Base-by-base conservation (phyloP, 805 yeast species). In the Metschnikowia continentalis region DNA sequence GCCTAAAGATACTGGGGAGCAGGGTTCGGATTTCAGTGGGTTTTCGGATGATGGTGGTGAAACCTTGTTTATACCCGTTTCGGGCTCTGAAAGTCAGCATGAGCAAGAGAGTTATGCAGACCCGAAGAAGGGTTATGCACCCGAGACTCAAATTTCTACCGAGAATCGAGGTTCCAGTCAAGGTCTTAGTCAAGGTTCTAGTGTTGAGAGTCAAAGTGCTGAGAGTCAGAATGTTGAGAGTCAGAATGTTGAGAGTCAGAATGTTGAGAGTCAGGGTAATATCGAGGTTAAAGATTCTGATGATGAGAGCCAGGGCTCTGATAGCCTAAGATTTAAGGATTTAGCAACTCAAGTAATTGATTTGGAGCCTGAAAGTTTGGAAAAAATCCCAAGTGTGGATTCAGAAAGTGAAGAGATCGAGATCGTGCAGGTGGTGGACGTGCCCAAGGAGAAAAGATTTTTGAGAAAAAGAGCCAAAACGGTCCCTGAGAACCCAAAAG, bases 381-480 rank as follows among this genome's bases (percentile, higher is more conserved):
- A 15, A 6, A 8, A 15, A n/a, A 6, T 5, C 2, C 2, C 6
- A 30, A 3, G 13, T 10, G 14, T 6, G 7, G 14, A n/a, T n/a
- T 42, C 46, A 5, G 32, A 33, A 10, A 33, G 38, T 10, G 54
- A 40, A 5, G 54, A 53, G 5, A 30, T 53, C 22, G 35, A 45
- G 14, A 44, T 53, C n/a, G 45, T 53, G 7, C 35, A 35, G 23
- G 51, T 47, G 20, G 37, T 30, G 26, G 45, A 47, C 11, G 20
- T 47, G n/a, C 49, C 55, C 32, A 43, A 45, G 20, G 11, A 32
- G 1, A 14, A 41, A 15, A 35, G 41, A 26, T 44, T 36, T 20
- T 40, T 50, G 30, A 46, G 47, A 8, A 43, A 52, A 13, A 22
- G 55, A 30, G 11, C 22, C 22, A 35, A 13, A 13, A 6, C 15